Percentiles rank a stretch among this genome's conserved stretches.
Evolutionary conservation across 768 basidiomycete genomes (phyloP).

Genomic region (Pisolithus orientalis): DNA sequence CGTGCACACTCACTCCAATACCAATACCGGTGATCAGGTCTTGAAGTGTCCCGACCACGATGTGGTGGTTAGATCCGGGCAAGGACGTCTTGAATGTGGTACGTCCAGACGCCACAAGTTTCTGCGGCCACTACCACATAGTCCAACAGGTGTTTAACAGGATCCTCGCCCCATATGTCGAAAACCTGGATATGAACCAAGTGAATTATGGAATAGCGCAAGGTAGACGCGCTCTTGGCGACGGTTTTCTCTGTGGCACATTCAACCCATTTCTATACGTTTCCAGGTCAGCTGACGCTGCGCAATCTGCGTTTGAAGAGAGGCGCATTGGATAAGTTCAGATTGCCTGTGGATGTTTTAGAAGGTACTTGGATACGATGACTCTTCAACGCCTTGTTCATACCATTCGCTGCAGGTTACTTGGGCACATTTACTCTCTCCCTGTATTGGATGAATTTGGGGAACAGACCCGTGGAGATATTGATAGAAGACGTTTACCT

Average conservation of each 20-base stretch:
- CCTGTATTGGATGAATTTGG: slow-evolving; percentile 84
- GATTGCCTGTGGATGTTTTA: slow-evolving; percentile 89
- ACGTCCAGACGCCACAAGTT: slow-evolving; percentile 21
- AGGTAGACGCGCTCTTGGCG: slow-evolving; percentile 37
- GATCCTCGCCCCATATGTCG: slow-evolving; percentile 91
- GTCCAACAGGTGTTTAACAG: slow-evolving; percentile 69
- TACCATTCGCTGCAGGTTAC: slow-evolving; percentile 46
- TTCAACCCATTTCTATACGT: slow-evolving; percentile 6
- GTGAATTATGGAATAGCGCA: slow-evolving; percentile 90
- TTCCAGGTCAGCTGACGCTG: slow-evolving; percentile 67
- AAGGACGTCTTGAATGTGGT: slow-evolving; percentile 82
- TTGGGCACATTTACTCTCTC: slow-evolving; percentile 82
- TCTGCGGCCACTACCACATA: background rate
- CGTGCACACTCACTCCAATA: background rate
- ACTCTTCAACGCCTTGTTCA: background rate
- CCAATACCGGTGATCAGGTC: background rate
- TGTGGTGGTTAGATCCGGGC: slow-evolving; percentile 88
- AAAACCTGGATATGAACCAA: slow-evolving; percentile 91
- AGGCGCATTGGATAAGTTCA: slow-evolving; percentile 90
- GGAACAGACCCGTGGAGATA: slow-evolving; percentile 86
- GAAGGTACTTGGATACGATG: slow-evolving; percentile 51
- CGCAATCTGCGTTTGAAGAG: slow-evolving; percentile 84
- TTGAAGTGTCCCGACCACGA: slow-evolving; percentile 24
- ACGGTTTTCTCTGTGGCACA: background rate
- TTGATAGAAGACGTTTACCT: slow-evolving; percentile 92